Evolutionary conservation across 768 basidiomycete species (phyloP), one percentile per base, ranked within the genome.

Genomic region (Candolleomyces eurysporus): DNA sequence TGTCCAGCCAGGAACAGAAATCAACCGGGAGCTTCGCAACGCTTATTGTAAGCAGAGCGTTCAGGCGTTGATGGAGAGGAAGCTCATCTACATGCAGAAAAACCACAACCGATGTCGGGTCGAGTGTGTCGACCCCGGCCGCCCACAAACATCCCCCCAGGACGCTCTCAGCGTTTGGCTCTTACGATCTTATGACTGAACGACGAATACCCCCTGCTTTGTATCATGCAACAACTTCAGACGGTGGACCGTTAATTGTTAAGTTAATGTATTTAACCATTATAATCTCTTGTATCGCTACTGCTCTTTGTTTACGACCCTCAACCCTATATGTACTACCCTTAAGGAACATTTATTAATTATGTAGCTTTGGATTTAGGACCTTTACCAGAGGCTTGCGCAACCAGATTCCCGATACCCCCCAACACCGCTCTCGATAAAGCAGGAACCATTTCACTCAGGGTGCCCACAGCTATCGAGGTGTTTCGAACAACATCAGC

Each of bases 401-500:
- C 36, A 26, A 61, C 8, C 6, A 81, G 21, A 48, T 68, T 72
- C 42, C 72, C 70, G 17, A 79, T 57, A 26, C 69, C 67, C 43
- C 67, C 65, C 2, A 65, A 69, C 9, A 79, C 56, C 30, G 72
- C 63, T 42, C 72, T 71, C 17, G 65, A 64, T 21, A 76, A 10
- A 6, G 70, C 65, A n/a, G 64, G 67, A 7, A 66, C 61, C 21
- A 78, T 54, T 6, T 70, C 66, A 58, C 67, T 72, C 4, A 71
- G 75, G 8, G 74, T 65, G 19, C 70, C 69, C n/a, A 75, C 61
- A 1, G 76, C 73, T 19, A 73, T 66, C 14, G 75, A 73, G 7
- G 84, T 31, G 9, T 70, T 76, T 69, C 84, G 82, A 3, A 85
- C 73, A 0, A 82, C 79, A 56, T 75, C 76, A 5, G 86, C 79